Evolutionary conservation across 352 stramenopile genomes (phyloP), one percentile per base, ranked within the genome.

Genomic region (Phytophthora podocarpi): DNA sequence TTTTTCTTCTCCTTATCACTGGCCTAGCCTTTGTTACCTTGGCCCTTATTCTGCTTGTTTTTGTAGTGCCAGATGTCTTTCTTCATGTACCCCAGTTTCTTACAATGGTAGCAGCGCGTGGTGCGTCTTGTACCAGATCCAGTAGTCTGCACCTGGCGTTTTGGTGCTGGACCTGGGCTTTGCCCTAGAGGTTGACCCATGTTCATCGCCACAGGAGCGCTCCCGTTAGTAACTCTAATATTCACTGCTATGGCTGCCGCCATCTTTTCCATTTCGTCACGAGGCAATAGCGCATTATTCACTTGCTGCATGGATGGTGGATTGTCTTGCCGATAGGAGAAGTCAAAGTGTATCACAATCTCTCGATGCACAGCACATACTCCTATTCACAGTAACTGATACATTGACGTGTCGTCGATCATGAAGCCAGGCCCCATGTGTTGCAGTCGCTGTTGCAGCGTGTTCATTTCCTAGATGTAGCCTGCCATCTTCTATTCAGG

Each of bases 391-490:
- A 57, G 24, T 35, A 57, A 39, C 3, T 46, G 32, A 0, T 34
- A 57, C 48, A 57, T 57, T 0, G 1, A 18, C 0, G n/a, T 46
- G 24, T 57, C 48, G 5, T 46, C 9, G 0, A 57, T 31, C 5
- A 13, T 15, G 15, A 57, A 57, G 2, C 9, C 5, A 2, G 48
- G 16, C 6, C 34, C 48, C 35, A 57, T 57, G 35, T 57, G 35
- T 12, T 57, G 48, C 10, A 57, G 8, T 13, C 35, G 1, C 48
- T 57, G 48, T 2, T 35, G 1, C 3, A 57, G 21, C 24, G 48
- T 12, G 26, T 37, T 57, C 35, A 57, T 57, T 3, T 57, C 48
- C 10, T 57, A 35, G 5, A 57, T 47, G 34, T 57, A 57, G 4
- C 35, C 35, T 1, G 48, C 13, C 48, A 57, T 57, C 23, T 47